Conservation (phyloP, 164 flowering plant species). For the Macadamia integrifolia region DNA sequence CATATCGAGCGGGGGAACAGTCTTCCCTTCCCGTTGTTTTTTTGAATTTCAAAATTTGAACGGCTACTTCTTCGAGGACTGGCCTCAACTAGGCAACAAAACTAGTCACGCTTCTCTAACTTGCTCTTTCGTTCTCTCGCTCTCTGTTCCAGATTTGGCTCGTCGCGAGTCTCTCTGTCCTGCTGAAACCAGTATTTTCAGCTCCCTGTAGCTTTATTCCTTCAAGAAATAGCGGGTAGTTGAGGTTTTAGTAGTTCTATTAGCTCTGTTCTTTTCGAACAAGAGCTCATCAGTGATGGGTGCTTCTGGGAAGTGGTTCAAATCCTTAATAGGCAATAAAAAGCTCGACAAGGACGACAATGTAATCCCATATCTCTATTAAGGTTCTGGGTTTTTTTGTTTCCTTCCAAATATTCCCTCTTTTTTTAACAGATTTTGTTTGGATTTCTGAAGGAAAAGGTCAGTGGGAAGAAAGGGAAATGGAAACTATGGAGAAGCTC, state of each 20-base stretch:
- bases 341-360: conserved; percentile 38
- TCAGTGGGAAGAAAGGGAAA: conserved; percentile 33
- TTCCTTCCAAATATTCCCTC: background rate
- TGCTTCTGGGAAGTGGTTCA: conserved; percentile 83
- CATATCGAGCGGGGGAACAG: conserved; percentile 19
- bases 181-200: background rate
- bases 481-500: conserved; percentile 73
- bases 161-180: background rate
- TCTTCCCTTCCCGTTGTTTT: conserved; percentile 8
- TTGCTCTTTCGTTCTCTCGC: background rate
- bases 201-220: background rate
- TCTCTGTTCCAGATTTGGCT: background rate
- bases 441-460: conserved; percentile 29
- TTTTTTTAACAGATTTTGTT: background rate
- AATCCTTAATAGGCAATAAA: conserved; percentile 51
- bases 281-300: conserved; percentile 45
- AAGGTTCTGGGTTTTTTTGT: background rate
- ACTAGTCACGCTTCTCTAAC: background rate
- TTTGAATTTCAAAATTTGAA: conserved; percentile 21
- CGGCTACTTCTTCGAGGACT: conserved; percentile 2
- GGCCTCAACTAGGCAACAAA: background rate
- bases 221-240: background rate
- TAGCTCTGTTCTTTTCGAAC: background rate
- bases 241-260: background rate
- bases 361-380: conserved; percentile 28